phyloP scores from a whole-genome alignment of 805 yeast species.

The Metschnikowia bowlesiae region DNA sequence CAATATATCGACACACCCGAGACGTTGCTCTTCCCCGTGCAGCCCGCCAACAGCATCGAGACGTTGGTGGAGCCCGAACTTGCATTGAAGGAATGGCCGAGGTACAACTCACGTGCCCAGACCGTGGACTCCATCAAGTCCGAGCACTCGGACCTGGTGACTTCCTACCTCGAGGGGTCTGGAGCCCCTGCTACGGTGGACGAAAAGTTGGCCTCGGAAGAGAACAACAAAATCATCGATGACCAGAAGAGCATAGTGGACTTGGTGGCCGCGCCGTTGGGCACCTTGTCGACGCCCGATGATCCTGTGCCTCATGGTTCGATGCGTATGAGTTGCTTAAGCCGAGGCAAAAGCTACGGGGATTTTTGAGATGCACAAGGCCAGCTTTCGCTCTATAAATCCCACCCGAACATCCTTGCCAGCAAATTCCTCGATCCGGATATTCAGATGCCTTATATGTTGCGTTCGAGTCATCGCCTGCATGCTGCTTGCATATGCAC shows the following conservation, averaged over 20 bases:
- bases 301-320: not conserved
- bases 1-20: constrained; percentile 23
- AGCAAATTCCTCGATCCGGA: too few species aligned
- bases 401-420: too few species aligned
- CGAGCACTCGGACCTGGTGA: constrained; percentile 30
- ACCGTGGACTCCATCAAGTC: constrained; percentile 23
- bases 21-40: constrained; percentile 61
- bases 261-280: constrained; percentile 22
- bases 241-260: constrained; percentile 32
- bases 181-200: constrained; percentile 14
- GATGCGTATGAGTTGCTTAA: too few species aligned
- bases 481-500: too few species aligned
- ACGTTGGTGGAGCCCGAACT: constrained; percentile 4
- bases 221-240: constrained; percentile 23
- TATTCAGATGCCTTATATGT: too few species aligned
- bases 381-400: too few species aligned
- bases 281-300: constrained; percentile 15
- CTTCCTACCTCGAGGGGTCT: constrained; percentile 19
- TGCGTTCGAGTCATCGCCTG: too few species aligned
- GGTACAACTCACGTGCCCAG: constrained; percentile 7
- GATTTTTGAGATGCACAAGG: too few species aligned
- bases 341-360: too few species aligned
- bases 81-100: constrained; percentile 21
- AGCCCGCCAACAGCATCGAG: constrained; percentile 52
- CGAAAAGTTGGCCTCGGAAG: constrained; percentile 29